Percentiles rank a stretch among this genome's conserved stretches.
phyloP scores from a whole-genome alignment of 78 protist genomes.

The Emiliania huxleyi region DNA sequence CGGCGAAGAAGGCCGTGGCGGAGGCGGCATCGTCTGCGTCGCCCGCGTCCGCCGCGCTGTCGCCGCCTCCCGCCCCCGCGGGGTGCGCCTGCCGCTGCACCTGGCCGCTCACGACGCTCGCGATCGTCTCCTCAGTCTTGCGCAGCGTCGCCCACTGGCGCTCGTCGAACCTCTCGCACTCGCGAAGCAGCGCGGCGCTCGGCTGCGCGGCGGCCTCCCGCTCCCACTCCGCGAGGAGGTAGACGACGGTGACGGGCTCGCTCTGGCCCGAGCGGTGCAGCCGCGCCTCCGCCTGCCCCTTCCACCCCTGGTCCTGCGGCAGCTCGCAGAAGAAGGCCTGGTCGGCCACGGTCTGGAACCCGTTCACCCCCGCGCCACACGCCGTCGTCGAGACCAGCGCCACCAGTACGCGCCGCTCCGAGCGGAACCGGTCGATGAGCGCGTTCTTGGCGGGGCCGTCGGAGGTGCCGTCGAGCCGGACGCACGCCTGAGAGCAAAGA shows the following conservation, averaged over 20 bases:
- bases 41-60: too few relatives aligned
- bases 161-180: not conserved
- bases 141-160: not conserved
- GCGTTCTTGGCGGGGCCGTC: not conserved
- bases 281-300: not conserved
- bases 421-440: not conserved
- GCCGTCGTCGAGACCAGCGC: not conserved
- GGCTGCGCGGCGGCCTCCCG: not conserved
- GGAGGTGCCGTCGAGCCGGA: not conserved
- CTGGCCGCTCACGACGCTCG: not conserved
- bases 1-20: too few relatives aligned
- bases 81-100: too few relatives aligned
- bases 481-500: not conserved
- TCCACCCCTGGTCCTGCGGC: not conserved
- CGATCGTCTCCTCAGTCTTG: not conserved
- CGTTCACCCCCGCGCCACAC: not conserved
- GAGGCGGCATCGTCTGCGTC: too few relatives aligned
- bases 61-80: too few relatives aligned
- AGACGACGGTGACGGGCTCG: not conserved
- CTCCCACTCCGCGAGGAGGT: not conserved
- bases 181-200: not conserved
- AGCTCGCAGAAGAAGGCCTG: not conserved
- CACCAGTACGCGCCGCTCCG: not conserved
- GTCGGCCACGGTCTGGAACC: not conserved
- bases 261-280: not conserved